These are phyloP conservation scores for Coniosporium tulheliwenetii DNA, from an alignment of 2,329 filamentous ascomycete species.

Conservation along the genomic window DNA sequence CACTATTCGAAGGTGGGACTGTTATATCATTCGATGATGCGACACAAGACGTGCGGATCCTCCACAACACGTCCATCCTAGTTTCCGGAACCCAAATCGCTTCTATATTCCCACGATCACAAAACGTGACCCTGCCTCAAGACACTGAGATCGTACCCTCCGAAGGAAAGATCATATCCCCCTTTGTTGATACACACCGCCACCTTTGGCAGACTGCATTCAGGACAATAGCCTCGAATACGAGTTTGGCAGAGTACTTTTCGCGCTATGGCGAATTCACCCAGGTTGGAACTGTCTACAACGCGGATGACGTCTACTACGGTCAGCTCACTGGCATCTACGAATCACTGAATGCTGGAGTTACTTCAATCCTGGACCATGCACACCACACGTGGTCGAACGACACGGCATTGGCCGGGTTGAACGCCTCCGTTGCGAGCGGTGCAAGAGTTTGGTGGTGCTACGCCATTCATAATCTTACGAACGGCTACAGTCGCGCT, in stretches of 20 bases:
- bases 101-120: too few relatives aligned
- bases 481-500: too few relatives aligned
- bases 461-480: conserved; percentile 9
- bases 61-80: too few relatives aligned
- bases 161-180: too few relatives aligned
- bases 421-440: conserved; percentile 25
- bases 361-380: conserved; percentile 26
- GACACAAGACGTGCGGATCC: too few relatives aligned
- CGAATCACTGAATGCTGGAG: conserved; percentile 26
- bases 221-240: conserved; percentile 37
- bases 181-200: too few relatives aligned
- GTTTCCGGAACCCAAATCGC: too few relatives aligned
- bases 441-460: conserved; percentile 32
- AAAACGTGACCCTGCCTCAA: too few relatives aligned
- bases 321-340: conserved; percentile 25
- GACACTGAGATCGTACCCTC: too few relatives aligned
- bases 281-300: conserved; percentile 5
- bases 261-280: conserved; percentile 21
- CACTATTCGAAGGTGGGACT: too few relatives aligned
- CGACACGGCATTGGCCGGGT: conserved; percentile 1
- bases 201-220: conserved; percentile 41
- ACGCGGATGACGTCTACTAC: conserved; percentile 30
- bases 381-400: conserved; percentile 10
- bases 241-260: conserved; percentile 33
- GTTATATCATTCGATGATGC: too few relatives aligned